Percentiles rank a stretch among this genome's conserved stretches.
These are phyloP conservation scores for Hygrophoropsis aurantiaca DNA, from an alignment of 768 basidiomycete genomes.

Conservation along the genomic window DNA sequence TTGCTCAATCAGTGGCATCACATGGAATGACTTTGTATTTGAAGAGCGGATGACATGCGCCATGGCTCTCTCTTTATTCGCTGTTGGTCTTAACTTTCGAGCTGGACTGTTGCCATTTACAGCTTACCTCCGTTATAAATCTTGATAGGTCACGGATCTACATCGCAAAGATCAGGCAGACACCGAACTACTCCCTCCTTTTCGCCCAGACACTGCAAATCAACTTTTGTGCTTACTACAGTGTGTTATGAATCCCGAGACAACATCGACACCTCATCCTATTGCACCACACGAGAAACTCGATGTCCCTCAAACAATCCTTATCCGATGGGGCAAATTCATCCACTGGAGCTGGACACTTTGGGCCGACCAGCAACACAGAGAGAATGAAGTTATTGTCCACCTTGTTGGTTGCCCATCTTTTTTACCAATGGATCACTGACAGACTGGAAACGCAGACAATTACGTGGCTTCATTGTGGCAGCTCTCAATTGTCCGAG, in stretches of 20 bases:
- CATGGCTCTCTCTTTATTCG: constrained; percentile 36
- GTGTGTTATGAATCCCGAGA: constrained; percentile 33
- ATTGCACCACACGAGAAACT: constrained; percentile 20
- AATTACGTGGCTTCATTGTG: constrained; percentile 51
- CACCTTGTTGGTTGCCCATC: constrained; percentile 40
- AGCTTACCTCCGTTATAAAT: neutral
- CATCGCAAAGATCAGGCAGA: constrained; percentile 1
- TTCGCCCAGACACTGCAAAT: constrained; percentile 49
- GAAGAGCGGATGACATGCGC: constrained; percentile 32
- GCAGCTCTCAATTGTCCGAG: constrained; percentile 9
- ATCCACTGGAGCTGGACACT: constrained; percentile 65
- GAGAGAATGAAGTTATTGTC: constrained; percentile 49
- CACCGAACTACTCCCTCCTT: constrained; percentile 14
- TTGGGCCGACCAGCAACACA: constrained; percentile 56
- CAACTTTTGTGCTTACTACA: constrained; percentile 46
- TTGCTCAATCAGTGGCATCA: too few species aligned
- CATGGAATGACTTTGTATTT: constrained; percentile 9
- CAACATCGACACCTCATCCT: constrained; percentile 5
- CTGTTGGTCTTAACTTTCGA: constrained; percentile 23
- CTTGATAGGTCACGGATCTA: constrained; percentile 20
- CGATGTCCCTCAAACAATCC: constrained; percentile 45
- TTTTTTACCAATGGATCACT: neutral
- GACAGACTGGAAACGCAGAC: constrained; percentile 36
- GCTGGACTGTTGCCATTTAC: neutral
- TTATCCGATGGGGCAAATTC: constrained; percentile 59